A percentile compares a stretch with the other conserved stretches of the same genome.
Evolutionary conservation across 169 alveolate genomes (phyloP).

Genomic region (Nephromyces sp.): DNA sequence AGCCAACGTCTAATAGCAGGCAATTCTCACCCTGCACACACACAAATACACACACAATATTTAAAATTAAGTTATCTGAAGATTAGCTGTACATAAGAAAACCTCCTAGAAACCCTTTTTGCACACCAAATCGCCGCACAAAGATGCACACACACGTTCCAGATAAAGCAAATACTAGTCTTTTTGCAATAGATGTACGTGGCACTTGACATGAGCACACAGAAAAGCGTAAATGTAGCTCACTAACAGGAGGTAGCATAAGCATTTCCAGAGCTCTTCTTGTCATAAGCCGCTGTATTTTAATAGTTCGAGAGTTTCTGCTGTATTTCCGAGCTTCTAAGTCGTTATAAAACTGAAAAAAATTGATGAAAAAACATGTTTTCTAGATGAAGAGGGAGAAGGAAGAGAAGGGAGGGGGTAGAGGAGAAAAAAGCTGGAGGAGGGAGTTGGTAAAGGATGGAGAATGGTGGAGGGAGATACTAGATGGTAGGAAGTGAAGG

Average conservation of each 20-base stretch:
- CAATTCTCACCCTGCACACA: background rate
- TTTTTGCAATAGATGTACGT: background rate
- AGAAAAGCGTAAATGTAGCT: background rate
- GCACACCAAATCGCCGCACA: background rate
- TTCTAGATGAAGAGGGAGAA: too few species aligned
- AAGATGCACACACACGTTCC: background rate
- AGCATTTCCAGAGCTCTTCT: constrained; percentile 74
- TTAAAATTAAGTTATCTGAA: background rate
- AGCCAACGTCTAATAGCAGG: constrained; percentile 77
- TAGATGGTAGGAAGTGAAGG: too few species aligned
- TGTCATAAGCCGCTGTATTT: constrained; percentile 74
- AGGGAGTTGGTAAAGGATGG: too few species aligned
- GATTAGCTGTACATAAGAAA: background rate
- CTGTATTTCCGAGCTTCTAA: constrained; percentile 52
- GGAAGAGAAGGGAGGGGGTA: too few species aligned
- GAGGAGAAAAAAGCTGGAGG: too few species aligned
- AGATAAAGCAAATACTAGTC: background rate
- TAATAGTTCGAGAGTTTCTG: constrained; percentile 66
- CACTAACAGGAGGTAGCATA: constrained; percentile 29
- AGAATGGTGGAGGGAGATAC: too few species aligned
- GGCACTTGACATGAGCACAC: background rate
- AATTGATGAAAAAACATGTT: background rate
- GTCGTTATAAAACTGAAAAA: constrained; percentile 16
- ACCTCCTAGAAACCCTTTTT: background rate
- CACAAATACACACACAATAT: background rate